Conservation (phyloP, 129 eudicot species). For the Apium graveolens region DNA sequence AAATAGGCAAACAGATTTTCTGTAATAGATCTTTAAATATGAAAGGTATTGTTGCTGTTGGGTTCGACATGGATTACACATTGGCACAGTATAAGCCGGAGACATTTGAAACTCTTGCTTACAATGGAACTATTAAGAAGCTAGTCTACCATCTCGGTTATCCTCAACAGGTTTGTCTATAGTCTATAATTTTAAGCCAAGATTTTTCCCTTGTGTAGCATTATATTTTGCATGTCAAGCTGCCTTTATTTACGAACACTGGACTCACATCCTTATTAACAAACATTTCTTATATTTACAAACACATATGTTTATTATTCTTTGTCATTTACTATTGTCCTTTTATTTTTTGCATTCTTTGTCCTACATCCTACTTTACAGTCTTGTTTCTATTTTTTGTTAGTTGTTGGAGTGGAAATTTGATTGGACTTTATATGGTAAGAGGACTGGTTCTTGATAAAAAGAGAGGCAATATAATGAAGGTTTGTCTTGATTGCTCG, state of each 20-base stretch:
- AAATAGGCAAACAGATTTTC: conserved; percentile 69
- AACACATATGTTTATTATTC: background rate
- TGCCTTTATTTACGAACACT: background rate
- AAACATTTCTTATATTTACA: background rate
- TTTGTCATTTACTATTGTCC: background rate
- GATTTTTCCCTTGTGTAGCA: background rate
- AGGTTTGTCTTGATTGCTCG: conserved; percentile 66
- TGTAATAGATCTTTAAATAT: conserved; percentile 88
- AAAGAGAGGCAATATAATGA: conserved; percentile 90
- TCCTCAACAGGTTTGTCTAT: conserved; percentile 68
- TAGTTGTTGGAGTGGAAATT: conserved; percentile 88
- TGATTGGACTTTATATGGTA: conserved; percentile 95
- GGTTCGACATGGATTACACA: conserved; percentile 94
- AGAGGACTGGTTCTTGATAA: conserved; percentile 94
- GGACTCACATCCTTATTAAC: background rate
- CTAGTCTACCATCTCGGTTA: conserved; percentile 82
- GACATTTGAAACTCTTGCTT: conserved; percentile 96
- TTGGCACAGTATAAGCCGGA: conserved; percentile 95
- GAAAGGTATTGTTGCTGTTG: conserved; percentile 82
- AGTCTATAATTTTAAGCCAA: background rate
- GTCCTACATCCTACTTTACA: conserved; percentile 9
- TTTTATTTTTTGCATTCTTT: background rate
- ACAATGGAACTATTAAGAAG: conserved; percentile 93
- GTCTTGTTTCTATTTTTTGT: conserved; percentile 2
- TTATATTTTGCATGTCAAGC: background rate